A percentile compares a stretch with the other conserved stretches of the same genome.
Conservation (phyloP, 148 eudicot species). For the Heliosperma pusillum region DNA sequence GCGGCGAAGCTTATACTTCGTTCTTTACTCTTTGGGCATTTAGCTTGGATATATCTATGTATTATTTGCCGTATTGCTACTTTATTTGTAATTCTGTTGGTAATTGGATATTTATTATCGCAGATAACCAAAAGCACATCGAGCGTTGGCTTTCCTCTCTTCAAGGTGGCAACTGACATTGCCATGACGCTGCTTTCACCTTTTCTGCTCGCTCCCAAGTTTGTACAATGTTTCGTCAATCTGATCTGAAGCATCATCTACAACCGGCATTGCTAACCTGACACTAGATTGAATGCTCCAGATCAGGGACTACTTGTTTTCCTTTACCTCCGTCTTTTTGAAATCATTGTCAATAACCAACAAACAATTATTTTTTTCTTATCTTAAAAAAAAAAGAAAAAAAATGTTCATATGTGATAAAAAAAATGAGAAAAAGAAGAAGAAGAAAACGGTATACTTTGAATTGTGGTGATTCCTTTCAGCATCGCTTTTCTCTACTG, state of each 20-base stretch:
- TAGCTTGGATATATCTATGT: not conserved
- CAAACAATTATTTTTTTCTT: not conserved
- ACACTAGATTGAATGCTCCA: slow-evolving; percentile 12
- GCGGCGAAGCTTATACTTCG: not conserved
- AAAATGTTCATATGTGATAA: not conserved
- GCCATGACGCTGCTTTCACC: not conserved
- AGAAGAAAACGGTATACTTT: not conserved
- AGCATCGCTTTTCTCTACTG: not conserved
- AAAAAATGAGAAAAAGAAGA: not conserved
- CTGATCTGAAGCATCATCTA: not conserved
- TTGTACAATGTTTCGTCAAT: not conserved
- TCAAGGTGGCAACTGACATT: slow-evolving; percentile 33
- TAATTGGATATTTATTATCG: not conserved
- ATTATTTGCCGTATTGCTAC: not conserved
- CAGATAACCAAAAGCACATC: slow-evolving; percentile 47
- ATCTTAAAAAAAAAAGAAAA: not conserved
- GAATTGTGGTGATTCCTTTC: not conserved
- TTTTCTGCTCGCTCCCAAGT: not conserved
- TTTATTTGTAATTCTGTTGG: not conserved
- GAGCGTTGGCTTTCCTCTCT: slow-evolving; percentile 71
- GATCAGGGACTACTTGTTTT: not conserved
- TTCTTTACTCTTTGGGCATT: not conserved
- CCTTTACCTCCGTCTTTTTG: not conserved
- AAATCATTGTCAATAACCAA: not conserved
- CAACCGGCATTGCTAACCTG: not conserved